A percentile compares a stretch with the other conserved stretches of the same genome.
Conservation (phyloP, 2,329 filamentous ascomycete genomes). For the Hymenoscyphus occultus region DNA sequence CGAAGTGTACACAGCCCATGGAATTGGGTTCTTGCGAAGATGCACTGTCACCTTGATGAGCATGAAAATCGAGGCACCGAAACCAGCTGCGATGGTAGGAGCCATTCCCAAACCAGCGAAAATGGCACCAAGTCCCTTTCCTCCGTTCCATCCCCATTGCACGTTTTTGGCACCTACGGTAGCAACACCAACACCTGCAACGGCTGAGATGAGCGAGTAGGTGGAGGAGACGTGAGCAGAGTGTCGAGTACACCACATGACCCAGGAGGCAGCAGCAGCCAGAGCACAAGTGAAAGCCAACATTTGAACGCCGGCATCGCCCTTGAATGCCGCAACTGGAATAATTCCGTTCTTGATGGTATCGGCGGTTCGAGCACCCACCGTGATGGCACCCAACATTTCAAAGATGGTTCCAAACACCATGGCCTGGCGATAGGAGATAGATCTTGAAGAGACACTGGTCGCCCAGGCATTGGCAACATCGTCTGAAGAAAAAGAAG, state of each 20-base stretch:
- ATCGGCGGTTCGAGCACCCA: conserved; percentile 66
- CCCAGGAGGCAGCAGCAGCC: conserved; percentile 66
- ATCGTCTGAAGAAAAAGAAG: conserved; percentile 55
- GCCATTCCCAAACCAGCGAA: conserved; percentile 71
- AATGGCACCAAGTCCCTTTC: conserved; percentile 68
- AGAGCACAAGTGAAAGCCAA: conserved; percentile 64
- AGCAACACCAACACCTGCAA: conserved; percentile 68
- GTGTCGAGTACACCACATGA: conserved; percentile 76
- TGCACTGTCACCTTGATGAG: conserved; percentile 71
- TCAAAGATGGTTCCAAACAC: conserved; percentile 65
- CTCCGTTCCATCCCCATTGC: conserved; percentile 67
- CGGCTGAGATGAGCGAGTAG: conserved; percentile 66
- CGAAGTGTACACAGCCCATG: conserved; percentile 69
- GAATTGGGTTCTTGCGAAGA: conserved; percentile 66
- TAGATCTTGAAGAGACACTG: conserved; percentile 74
- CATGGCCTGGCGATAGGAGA: conserved; percentile 69
- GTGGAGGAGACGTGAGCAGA: conserved; percentile 72
- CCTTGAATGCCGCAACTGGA: conserved; percentile 54
- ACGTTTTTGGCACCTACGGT: conserved; percentile 60
- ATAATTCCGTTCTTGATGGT: conserved; percentile 81
- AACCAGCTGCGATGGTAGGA: conserved; percentile 61
- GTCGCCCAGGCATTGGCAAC: conserved; percentile 83
- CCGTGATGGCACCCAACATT: conserved; percentile 62
- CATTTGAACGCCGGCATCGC: conserved; percentile 64
- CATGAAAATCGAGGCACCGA: conserved; percentile 67